Evolutionary conservation across 805 yeast species (phyloP), one percentile per base, ranked within the genome.

Genomic region (Wickerhamomyces queroliae): DNA sequence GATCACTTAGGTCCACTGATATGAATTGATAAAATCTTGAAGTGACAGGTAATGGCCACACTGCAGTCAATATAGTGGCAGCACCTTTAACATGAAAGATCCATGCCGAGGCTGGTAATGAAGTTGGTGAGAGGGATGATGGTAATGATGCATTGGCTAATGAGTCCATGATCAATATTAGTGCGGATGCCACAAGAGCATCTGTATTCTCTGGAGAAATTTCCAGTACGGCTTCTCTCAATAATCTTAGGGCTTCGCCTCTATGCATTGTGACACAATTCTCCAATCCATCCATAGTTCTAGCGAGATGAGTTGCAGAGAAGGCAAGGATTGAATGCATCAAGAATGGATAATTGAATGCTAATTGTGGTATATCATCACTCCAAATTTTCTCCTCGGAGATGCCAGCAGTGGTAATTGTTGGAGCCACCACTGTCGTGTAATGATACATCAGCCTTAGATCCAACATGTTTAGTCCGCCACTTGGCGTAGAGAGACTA

Each of bases 61-160:
- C 96, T 1, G 96, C 95, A 2, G 96, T 85, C 37, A 91, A 68
- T 39, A 91, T 91, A 0, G 97, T 90, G 6, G 96, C 96, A 0
- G 97, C 96, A 24, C 97, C 98, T 51, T 93, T 85, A 11, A 91
- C 96, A 55, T 91, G 97, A 67, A 87, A 93, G 41, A 91, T 80
- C 98, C 98, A 91, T 0, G 97, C 95, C 4, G 93, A 80, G 2
- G 97, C 90, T 1, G 96, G 95, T 41, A 89, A 61, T 3, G 89
- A 80, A 7, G 69, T 61, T 13, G 60, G 55, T 4, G 62, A 56
- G 3, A 57, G 41, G 3, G 58, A 40, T 0, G 56, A 39, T 7
- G 64, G 63, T 22, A 58, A 33, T 77, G 95, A 76, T 0, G 96
- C 97, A 61, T 90, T 90, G 3, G 97, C 97, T 47, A 88, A 66